phyloP scores from a whole-genome alignment of 495 filamentous ascomycete genomes.

The Usnea hakonensis region DNA sequence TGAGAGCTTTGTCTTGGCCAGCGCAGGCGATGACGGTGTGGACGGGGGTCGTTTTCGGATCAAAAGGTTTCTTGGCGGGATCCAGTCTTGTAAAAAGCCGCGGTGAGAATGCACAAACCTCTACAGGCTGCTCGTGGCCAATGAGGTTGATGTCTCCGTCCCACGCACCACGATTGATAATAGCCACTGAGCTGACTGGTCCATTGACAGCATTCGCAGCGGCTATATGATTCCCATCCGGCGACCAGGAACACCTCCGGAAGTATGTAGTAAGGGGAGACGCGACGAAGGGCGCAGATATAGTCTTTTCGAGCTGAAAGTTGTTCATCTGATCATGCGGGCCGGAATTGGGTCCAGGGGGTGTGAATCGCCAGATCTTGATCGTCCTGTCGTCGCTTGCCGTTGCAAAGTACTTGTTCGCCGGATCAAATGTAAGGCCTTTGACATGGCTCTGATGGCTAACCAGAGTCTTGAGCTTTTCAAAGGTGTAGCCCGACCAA shows the following conservation, averaged over 20 bases:
- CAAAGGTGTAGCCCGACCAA: slow-evolving; percentile 96
- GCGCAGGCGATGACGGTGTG: slow-evolving; percentile 94
- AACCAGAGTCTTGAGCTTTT: slow-evolving; percentile 87
- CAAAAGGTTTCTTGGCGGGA: slow-evolving; percentile 43
- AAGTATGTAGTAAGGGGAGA: slow-evolving; percentile 97
- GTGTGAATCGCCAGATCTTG: slow-evolving; percentile 91
- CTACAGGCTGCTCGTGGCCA: slow-evolving; percentile 91
- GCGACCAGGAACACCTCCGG: slow-evolving; percentile 91
- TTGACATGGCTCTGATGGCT: slow-evolving; percentile 97
- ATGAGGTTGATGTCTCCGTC: slow-evolving; percentile 96
- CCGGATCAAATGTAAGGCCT: slow-evolving; percentile 95
- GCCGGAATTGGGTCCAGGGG: slow-evolving; percentile 84
- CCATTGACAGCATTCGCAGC: slow-evolving; percentile 96
- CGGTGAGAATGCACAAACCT: slow-evolving; percentile 95
- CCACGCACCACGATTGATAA: slow-evolving; percentile 87
- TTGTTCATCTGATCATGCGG: slow-evolving; percentile 92
- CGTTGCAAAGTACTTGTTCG: slow-evolving; percentile 98
- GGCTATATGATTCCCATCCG: slow-evolving; percentile 93
- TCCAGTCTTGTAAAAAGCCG: slow-evolving; percentile 69
- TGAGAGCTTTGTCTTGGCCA: slow-evolving; percentile 90
- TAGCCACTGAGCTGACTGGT: slow-evolving; percentile 92
- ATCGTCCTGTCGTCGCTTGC: slow-evolving; percentile 95
- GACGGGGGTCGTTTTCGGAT: slow-evolving; percentile 33
- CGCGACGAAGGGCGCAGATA: slow-evolving; percentile 72
- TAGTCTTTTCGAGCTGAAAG: slow-evolving; percentile 82